phyloP scores from a whole-genome alignment of 2,329 filamentous ascomycete species.

The Diaporthe australafricana region DNA sequence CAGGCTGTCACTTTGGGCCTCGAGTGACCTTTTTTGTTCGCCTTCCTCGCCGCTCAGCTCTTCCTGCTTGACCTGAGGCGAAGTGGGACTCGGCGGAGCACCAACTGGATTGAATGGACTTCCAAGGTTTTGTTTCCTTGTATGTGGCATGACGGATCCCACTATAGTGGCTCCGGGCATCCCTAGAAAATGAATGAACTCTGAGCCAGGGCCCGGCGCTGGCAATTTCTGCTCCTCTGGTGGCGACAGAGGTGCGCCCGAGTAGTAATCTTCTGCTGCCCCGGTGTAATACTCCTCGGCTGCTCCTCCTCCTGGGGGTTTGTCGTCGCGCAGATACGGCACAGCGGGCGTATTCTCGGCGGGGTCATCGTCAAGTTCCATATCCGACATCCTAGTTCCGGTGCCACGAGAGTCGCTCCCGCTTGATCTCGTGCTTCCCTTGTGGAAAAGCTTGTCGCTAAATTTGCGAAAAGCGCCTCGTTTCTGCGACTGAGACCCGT shows the following conservation, averaged over 20 bases:
- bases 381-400: slow-evolving; percentile 22
- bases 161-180: slow-evolving; percentile 31
- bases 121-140: slow-evolving; percentile 22
- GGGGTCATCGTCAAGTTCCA: slow-evolving; percentile 36
- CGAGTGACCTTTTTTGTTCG: slow-evolving; percentile 15
- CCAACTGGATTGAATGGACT: slow-evolving; percentile 19
- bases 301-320: slow-evolving; percentile 39
- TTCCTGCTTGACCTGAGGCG: slow-evolving; percentile 28
- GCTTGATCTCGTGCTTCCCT: slow-evolving; percentile 38
- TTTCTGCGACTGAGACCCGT: slow-evolving; percentile 23
- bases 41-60: slow-evolving; percentile 35
- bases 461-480: slow-evolving; percentile 34
- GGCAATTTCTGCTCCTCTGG: slow-evolving; percentile 34
- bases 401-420: slow-evolving; percentile 33
- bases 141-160: slow-evolving; percentile 26
- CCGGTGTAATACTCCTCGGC: slow-evolving; percentile 44
- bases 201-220: slow-evolving; percentile 6
- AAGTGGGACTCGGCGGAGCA: slow-evolving; percentile 36
- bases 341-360: slow-evolving; percentile 29
- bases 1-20: slow-evolving; percentile 15
- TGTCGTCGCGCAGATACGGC: slow-evolving; percentile 38
- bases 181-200: slow-evolving; percentile 34
- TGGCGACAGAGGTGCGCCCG: slow-evolving; percentile 42
- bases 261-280: slow-evolving; percentile 43
- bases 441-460: slow-evolving; percentile 37